Evolutionary conservation across 495 filamentous ascomycete genomes (phyloP).

Genomic region (Tuber melanosporum): DNA sequence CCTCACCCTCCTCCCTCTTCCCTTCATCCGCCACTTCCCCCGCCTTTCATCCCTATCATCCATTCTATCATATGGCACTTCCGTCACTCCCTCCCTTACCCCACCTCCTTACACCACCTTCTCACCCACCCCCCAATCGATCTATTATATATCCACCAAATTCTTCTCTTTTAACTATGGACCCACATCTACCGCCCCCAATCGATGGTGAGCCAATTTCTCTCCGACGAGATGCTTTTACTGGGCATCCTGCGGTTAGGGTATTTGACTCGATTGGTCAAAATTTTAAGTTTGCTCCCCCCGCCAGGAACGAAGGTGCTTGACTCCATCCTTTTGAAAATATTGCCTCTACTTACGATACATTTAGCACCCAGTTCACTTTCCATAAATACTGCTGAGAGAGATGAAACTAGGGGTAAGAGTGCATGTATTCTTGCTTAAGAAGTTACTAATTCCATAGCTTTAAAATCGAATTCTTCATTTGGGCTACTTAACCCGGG

Average conservation of each 20-base stretch:
- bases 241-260: constrained; percentile 11
- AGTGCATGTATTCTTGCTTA: background rate
- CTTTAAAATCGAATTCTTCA: background rate
- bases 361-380: background rate
- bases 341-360: background rate
- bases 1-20: background rate
- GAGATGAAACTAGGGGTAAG: background rate
- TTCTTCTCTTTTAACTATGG: background rate
- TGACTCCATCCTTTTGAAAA: background rate
- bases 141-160: background rate
- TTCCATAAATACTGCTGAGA: background rate
- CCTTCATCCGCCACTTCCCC: background rate
- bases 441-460: background rate
- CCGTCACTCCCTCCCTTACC: background rate
- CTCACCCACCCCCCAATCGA: background rate
- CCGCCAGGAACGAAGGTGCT: constrained; percentile 14
- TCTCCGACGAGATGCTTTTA: background rate
- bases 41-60: background rate
- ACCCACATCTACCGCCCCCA: background rate
- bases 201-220: background rate
- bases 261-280: constrained; percentile 28
- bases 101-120: background rate
- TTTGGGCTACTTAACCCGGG: background rate
- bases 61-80: background rate
- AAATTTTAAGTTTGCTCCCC: constrained; percentile 28